Conservation (phyloP, 805 yeast genomes). For the Candida ovalis region DNA sequence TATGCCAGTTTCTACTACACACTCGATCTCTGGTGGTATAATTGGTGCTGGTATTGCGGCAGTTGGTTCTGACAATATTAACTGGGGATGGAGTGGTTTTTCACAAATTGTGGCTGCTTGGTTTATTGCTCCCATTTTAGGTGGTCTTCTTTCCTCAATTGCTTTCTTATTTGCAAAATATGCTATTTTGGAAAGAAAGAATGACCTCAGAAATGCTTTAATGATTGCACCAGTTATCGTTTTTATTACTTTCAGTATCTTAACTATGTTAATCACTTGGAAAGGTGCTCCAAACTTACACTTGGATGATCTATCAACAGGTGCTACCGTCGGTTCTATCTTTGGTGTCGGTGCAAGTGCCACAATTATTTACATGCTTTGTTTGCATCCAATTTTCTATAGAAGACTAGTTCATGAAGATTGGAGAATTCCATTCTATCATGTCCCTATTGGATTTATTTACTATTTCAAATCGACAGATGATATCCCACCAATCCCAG, state of each 20-base stretch:
- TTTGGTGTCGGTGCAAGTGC: conserved; percentile 66
- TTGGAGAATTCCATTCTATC: conserved; percentile 61
- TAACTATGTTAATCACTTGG: conserved; percentile 77
- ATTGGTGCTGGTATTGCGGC: conserved; percentile 77
- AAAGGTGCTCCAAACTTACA: conserved; percentile 72
- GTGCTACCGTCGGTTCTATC: conserved; percentile 54
- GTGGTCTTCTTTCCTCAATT: conserved; percentile 59
- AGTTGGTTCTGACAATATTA: conserved; percentile 53
- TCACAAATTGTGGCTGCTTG: conserved; percentile 73
- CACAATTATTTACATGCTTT: conserved; percentile 43
- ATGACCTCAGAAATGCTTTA: conserved; percentile 53
- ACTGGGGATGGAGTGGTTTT: conserved; percentile 78
- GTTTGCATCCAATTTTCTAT: conserved; percentile 57
- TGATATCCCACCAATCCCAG: conserved; percentile 64
- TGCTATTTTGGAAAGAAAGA: conserved; percentile 55
- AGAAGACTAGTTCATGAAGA: conserved; percentile 60
- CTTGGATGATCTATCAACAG: conserved; percentile 48
- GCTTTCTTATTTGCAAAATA: conserved; percentile 58
- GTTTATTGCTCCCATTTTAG: conserved; percentile 72
- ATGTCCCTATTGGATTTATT: conserved; percentile 53
- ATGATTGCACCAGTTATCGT: conserved; percentile 57
- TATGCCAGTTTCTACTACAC: conserved; percentile 81
- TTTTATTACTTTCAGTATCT: conserved; percentile 53
- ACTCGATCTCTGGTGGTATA: conserved; percentile 71
- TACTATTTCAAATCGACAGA: conserved; percentile 52